Percentiles rank a stretch among this genome's conserved stretches.
Conservation (phyloP, 768 basidiomycete species). For the Naganishia onofrii region DNA sequence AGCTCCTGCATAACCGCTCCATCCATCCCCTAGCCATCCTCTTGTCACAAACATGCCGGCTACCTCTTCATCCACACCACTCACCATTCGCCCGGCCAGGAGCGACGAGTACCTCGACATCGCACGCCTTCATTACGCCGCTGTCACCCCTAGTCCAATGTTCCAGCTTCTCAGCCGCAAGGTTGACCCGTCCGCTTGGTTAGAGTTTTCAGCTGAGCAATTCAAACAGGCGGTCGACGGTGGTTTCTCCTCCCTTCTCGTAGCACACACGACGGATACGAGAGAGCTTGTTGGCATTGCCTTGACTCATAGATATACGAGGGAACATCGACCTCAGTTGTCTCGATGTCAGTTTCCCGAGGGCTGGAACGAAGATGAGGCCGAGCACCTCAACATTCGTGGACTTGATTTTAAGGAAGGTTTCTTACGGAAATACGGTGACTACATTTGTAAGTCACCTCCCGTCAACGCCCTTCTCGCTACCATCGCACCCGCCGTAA, state of each 20-base stretch:
- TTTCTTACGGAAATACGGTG: neutral
- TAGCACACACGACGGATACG: no score
- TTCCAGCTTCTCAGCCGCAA: neutral
- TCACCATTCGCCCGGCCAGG: neutral
- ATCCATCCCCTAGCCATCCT: no score
- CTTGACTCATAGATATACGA: no score
- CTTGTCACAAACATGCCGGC: no score
- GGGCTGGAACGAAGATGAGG: neutral
- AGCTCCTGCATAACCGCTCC: no score
- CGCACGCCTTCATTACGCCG: neutral
- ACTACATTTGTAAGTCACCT: constrained; percentile 1
- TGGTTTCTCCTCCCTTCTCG: no score
- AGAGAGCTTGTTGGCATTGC: no score
- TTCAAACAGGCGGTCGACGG: no score
- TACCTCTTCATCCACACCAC: no score
- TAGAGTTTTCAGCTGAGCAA: neutral
- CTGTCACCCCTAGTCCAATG: neutral
- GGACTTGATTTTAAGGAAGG: neutral
- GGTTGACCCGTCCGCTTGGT: neutral
- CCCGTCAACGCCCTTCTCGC: neutral
- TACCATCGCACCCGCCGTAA: neutral
- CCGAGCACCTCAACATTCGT: neutral
- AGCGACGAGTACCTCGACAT: constrained; percentile 1
- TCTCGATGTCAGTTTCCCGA: neutral
- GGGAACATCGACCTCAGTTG: no score